Evolutionary conservation across 2,329 filamentous ascomycete species (phyloP).

Genomic region (Alternaria sp.): DNA sequence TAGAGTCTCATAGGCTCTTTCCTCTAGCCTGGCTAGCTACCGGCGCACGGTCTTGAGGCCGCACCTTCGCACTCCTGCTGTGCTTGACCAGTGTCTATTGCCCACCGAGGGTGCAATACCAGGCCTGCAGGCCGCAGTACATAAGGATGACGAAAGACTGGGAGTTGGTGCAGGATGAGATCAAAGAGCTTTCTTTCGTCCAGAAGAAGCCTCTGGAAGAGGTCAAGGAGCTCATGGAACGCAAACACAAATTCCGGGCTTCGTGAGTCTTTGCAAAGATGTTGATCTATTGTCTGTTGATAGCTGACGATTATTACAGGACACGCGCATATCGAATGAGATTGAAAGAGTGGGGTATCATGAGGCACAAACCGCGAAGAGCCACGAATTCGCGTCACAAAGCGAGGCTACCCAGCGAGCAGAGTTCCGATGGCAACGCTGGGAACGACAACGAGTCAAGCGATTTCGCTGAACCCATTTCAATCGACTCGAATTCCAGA

Average conservation of each 20-base stretch:
- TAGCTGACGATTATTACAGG: conserved; percentile 18
- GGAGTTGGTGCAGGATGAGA: conserved; percentile 36
- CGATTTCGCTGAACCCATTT: conserved; percentile 4
- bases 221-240: conserved; percentile 44
- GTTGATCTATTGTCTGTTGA: too few relatives aligned
- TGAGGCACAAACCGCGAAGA: conserved; percentile 29
- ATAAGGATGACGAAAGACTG: conserved; percentile 42
- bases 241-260: conserved; percentile 39
- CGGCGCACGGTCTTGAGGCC: background rate
- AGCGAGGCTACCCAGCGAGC: background rate
- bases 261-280: conserved; percentile 33
- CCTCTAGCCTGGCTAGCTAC: background rate
- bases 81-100: background rate
- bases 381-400: conserved; percentile 3
- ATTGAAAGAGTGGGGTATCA: conserved; percentile 45
- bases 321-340: conserved; percentile 48
- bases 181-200: conserved; percentile 41
- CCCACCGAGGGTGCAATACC: background rate
- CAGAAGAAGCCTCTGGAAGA: conserved; percentile 44
- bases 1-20: background rate
- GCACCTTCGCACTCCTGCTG: background rate
- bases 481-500: background rate
- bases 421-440: conserved; percentile 1
- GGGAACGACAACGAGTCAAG: conserved; percentile 11
- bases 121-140: background rate